phyloP scores from a whole-genome alignment of 1,139 yeast genomes.

The Scheffersomyces parashehatae region DNA sequence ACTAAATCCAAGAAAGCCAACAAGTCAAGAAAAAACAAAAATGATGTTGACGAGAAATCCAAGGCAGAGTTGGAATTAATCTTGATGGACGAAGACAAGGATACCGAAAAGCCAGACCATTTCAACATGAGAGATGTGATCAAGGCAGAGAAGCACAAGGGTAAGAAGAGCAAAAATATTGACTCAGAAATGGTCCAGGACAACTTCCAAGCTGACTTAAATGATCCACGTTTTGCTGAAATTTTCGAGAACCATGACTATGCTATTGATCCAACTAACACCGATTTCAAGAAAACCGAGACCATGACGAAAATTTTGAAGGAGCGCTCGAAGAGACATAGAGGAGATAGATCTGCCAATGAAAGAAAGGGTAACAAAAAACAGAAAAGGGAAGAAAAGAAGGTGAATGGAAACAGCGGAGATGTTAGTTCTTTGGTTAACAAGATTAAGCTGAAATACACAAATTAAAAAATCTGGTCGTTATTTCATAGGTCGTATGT shows the following conservation, averaged over 20 bases:
- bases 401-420: slow-evolving; percentile 2
- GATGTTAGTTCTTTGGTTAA: slow-evolving; percentile 25
- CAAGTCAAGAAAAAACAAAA: slow-evolving; percentile 12
- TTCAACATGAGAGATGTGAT: slow-evolving; percentile 79
- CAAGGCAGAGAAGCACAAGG: slow-evolving; percentile 66
- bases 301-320: slow-evolving; percentile 82
- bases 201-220: slow-evolving; percentile 64
- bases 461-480: not conserved
- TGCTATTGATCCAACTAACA: slow-evolving; percentile 87
- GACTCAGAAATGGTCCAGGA: slow-evolving; percentile 51
- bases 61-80: slow-evolving; percentile 75
- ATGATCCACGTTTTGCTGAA: slow-evolving; percentile 86
- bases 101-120: slow-evolving; percentile 52
- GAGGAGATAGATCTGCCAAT: slow-evolving; percentile 7
- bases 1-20: slow-evolving; percentile 15
- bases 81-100: slow-evolving; percentile 66
- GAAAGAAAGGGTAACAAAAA: slow-evolving; percentile 14
- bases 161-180: slow-evolving; percentile 49
- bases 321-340: slow-evolving; percentile 66
- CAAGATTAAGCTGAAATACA: slow-evolving; percentile 22
- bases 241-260: slow-evolving; percentile 86
- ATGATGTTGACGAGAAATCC: slow-evolving; percentile 40
- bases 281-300: slow-evolving; percentile 83
- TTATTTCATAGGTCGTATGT: too few relatives aligned
- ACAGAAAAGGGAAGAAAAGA: slow-evolving; percentile 8